Evolutionary conservation across 768 basidiomycete genomes (phyloP), one percentile per base, ranked within the genome.

Genomic region (Exidia glandulosa): DNA sequence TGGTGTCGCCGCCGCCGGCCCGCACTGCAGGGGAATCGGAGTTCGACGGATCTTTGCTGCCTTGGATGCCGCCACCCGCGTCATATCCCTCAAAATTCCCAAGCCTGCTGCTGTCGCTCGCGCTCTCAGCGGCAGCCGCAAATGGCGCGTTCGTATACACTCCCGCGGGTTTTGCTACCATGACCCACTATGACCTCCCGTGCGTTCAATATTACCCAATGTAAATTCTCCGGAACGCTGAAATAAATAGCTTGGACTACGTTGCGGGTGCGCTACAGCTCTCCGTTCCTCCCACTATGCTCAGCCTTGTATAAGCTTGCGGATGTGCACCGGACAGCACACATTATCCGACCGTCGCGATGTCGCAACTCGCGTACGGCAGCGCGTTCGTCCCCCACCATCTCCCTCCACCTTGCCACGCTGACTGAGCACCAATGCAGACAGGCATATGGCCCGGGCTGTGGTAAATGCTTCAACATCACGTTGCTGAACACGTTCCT

Each of bases 301-400:
- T 37, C 5, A 33, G 14, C 19, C 36, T 16, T 36, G 10, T 27
- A 14, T 34, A 58, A 29, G 76, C 86, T 1, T 91, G 90, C 66
- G 90, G 90, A 59, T 93, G 90, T 69, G 83, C 82, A 1, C 78
- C 79, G 9, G 74, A 76, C 52, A 85, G 83, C 62, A 65, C 65
- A 34, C 73, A 82, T 65, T 89, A 85, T 65, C 89, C 90, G 5
- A 92, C 89, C 1, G 90, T 85, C 10, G 90, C 90, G 9, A 71
- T 92, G 61, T 88, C 77, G 60, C 85, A 90, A 66, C 83, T 86
- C 77, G 90, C 90, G 1, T 92, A 79, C 63, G 88, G 90, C 0
- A 88, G 85, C 67, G 84, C 81, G 60, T 77, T 74, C n/a, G 78
- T n/a, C n/a, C n/a, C n/a, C n/a, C n/a, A n/a, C n/a, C n/a, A n/a